Evolutionary conservation across 495 filamentous ascomycete species (phyloP).

Genomic region (Hypoxylon perforatum): DNA sequence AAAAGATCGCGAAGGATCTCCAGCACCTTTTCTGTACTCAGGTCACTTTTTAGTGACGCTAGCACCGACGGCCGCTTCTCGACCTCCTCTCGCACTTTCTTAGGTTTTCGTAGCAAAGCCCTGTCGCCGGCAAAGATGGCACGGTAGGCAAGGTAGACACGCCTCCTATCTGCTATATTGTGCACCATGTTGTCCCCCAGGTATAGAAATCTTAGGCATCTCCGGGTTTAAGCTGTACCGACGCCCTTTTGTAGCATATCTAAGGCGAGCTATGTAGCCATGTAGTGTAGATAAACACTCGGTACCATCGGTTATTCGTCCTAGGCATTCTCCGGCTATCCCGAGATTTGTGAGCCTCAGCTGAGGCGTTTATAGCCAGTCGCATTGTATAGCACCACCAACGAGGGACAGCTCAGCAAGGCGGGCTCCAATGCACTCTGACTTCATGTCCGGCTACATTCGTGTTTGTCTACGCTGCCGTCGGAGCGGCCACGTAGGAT

Average conservation of each 20-base stretch:
- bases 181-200: constrained; percentile 7
- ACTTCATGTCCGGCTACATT: not conserved
- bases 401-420: not conserved
- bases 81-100: constrained; percentile 45
- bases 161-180: constrained; percentile 25
- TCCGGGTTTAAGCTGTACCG: not conserved
- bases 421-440: not conserved
- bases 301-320: not conserved
- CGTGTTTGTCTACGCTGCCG: not conserved
- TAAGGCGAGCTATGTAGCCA: constrained; percentile 17
- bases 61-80: constrained; percentile 37
- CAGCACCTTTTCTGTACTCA: constrained; percentile 42
- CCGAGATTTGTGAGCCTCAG: not conserved
- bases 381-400: not conserved
- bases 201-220: not conserved
- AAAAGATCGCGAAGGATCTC: constrained; percentile 46
- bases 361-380: not conserved
- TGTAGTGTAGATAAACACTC: constrained; percentile 5
- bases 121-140: constrained; percentile 47
- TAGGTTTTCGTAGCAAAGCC: constrained; percentile 45
- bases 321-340: not conserved
- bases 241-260: not conserved
- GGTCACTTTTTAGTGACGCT: constrained; percentile 38
- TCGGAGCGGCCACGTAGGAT: not conserved
- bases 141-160: constrained; percentile 48